These are phyloP conservation scores for Nothopassalora personata DNA, from an alignment of 2,329 filamentous ascomycete species.

Conservation along the genomic window DNA sequence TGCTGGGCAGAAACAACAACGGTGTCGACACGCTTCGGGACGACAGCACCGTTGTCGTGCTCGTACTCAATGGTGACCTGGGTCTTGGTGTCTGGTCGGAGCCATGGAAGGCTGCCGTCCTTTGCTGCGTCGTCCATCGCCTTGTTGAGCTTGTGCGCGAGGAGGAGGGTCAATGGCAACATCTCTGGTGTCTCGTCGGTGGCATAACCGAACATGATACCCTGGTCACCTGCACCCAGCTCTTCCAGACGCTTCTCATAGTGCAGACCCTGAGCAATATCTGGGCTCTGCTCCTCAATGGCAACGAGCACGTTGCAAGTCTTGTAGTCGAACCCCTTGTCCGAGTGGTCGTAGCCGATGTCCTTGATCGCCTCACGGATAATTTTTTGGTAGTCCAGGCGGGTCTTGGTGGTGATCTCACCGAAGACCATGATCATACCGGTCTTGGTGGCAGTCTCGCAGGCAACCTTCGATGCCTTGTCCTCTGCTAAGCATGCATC, in stretches of 20 bases:
- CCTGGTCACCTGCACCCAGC: conserved; percentile 97
- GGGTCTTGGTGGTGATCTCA: conserved; percentile 96
- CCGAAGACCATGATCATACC: conserved; percentile 99
- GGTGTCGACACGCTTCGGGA: conserved; percentile 89
- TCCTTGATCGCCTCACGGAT: conserved; percentile 94
- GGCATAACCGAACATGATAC: conserved; percentile 99
- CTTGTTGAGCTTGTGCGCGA: conserved; percentile 95
- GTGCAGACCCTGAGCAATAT: conserved; percentile 98
- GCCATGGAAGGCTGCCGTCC: conserved; percentile 83
- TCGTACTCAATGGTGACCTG: conserved; percentile 99
- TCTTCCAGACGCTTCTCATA: conserved; percentile 96
- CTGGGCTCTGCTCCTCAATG: conserved; percentile 98
- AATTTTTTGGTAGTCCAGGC: conserved; percentile 95
- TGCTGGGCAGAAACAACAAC: conserved; percentile 97
- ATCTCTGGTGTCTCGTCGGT: conserved; percentile 98
- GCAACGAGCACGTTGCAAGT: conserved; percentile 97
- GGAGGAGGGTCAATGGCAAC: conserved; percentile 85
- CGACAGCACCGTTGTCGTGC: conserved; percentile 88
- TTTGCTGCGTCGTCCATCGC: conserved; percentile 88
- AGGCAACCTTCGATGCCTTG: conserved; percentile 95
- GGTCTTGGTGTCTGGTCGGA: conserved; percentile 98
- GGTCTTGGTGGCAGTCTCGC: conserved; percentile 99
- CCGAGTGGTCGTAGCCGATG: conserved; percentile 95
- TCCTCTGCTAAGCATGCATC: conserved; percentile 94
- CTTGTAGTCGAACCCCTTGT: conserved; percentile 99